A percentile compares a stretch with the other conserved stretches of the same genome.
Conservation (phyloP, 306 rosid species). For the Pyrus betulifolia region DNA sequence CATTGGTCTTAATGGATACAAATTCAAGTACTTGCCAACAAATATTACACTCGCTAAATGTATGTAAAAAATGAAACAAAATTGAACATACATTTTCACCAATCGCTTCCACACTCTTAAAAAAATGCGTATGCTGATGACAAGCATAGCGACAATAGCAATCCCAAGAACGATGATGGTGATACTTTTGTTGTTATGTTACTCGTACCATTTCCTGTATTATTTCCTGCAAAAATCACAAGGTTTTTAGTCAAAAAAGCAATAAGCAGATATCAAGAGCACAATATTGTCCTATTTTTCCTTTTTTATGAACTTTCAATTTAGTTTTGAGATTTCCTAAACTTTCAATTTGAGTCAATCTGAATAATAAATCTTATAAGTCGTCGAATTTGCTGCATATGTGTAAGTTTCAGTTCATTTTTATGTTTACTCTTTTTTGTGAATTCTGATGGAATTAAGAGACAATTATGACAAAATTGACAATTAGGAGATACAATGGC, state of each 20-base stretch:
- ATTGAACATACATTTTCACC: not conserved
- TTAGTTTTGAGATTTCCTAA: too few relatives aligned
- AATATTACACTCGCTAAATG: not conserved
- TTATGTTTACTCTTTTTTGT: too few relatives aligned
- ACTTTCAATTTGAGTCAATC: too few relatives aligned
- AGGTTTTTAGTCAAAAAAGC: not conserved
- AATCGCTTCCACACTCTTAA: not conserved
- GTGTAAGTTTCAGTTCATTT: too few relatives aligned
- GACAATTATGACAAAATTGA: too few relatives aligned
- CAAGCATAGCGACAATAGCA: not conserved
- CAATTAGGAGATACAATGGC: too few relatives aligned
- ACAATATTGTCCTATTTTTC: too few relatives aligned
- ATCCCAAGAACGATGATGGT: not conserved
- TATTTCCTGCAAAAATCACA: not conserved
- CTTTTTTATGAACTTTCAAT: too few relatives aligned
- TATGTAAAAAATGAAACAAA: not conserved
- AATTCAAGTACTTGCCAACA: not conserved
- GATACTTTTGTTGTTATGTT: not conserved
- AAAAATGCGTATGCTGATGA: not conserved
- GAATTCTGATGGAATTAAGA: too few relatives aligned
- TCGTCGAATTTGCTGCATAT: too few relatives aligned
- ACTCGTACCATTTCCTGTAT: not conserved
- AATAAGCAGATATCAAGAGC: not conserved
- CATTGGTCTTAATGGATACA: not conserved
- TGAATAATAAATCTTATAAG: too few relatives aligned